phyloP scores from a whole-genome alignment of 352 stramenopile genomes.

The Phytophthora litchii region DNA sequence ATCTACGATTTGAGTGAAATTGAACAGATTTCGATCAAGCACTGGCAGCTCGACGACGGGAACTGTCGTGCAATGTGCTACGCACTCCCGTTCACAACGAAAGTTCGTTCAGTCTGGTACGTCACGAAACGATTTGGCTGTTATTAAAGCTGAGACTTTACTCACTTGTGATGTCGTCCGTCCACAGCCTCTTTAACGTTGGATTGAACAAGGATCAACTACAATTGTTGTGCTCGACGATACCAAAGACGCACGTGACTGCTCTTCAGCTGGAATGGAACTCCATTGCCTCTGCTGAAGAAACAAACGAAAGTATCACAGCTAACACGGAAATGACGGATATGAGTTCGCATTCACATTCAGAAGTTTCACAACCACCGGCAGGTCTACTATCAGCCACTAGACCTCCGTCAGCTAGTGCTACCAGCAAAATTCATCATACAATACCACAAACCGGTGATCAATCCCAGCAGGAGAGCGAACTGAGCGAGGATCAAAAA shows the following conservation, averaged over 20 bases:
- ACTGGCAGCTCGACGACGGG: conserved; percentile 73
- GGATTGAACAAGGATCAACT: conserved; percentile 57
- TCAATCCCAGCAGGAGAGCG: conserved; percentile 8
- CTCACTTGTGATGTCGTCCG: background rate
- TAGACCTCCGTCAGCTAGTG: conserved; percentile 17
- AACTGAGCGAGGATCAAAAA: conserved; percentile 17
- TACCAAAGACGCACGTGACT: conserved; percentile 59
- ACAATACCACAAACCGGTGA: background rate
- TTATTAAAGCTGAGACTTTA: background rate
- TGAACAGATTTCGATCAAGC: conserved; percentile 57
- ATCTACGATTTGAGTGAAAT: conserved; percentile 71
- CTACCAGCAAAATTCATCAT: conserved; percentile 14
- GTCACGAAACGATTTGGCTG: background rate
- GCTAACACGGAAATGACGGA: background rate
- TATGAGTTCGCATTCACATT: background rate
- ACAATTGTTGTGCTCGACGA: conserved; percentile 47
- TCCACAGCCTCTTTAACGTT: conserved; percentile 66
- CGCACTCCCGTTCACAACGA: conserved; percentile 46
- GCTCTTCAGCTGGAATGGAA: conserved; percentile 80
- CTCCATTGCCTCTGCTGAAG: conserved; percentile 4
- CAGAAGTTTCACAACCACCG: conserved; percentile 7
- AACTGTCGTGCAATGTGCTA: conserved; percentile 64
- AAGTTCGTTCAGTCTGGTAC: conserved; percentile 64
- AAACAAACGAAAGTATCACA: background rate
- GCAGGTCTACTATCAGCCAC: conserved; percentile 11